Conservation (phyloP, 805 yeast species). For the Hermanozyma aechmeae region DNA sequence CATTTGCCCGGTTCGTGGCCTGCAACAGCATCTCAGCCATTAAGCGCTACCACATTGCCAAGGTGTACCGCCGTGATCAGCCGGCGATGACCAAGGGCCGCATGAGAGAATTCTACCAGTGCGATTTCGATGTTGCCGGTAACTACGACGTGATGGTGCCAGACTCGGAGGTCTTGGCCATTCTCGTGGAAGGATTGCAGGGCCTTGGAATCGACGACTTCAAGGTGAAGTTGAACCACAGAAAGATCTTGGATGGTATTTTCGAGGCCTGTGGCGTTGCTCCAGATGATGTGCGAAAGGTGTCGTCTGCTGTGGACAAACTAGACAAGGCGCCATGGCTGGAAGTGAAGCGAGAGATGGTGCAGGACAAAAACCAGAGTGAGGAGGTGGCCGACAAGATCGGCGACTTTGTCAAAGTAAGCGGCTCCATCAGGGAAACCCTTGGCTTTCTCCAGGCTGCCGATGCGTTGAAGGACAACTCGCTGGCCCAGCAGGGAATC, state of each 20-base stretch:
- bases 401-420: slow-evolving; percentile 79
- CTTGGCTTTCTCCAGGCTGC: slow-evolving; percentile 47
- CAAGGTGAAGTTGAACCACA: slow-evolving; percentile 88
- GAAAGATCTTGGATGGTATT: slow-evolving; percentile 92
- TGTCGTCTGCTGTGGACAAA: slow-evolving; percentile 94
- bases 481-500: slow-evolving; percentile 71
- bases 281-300: slow-evolving; percentile 86
- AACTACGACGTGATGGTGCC: slow-evolving; percentile 90
- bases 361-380: slow-evolving; percentile 80
- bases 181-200: slow-evolving; percentile 77
- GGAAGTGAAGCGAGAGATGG: slow-evolving; percentile 85
- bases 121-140: slow-evolving; percentile 98
- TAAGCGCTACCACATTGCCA: slow-evolving; percentile 94
- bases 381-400: slow-evolving; percentile 90
- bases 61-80: slow-evolving; percentile 97
- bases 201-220: slow-evolving; percentile 81
- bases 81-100: slow-evolving; percentile 99
- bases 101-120: slow-evolving; percentile 99
- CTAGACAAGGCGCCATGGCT: slow-evolving; percentile 95
- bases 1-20: slow-evolving; percentile 95
- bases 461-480: slow-evolving; percentile 51
- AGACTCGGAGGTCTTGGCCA: slow-evolving; percentile 80
- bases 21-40: slow-evolving; percentile 85
- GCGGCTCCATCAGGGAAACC: slow-evolving; percentile 64
- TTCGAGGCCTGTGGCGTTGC: slow-evolving; percentile 92